A percentile compares a stretch with the other conserved stretches of the same genome.
phyloP scores from a whole-genome alignment of 768 basidiomycete genomes.

The Boletus vinaceobasis region DNA sequence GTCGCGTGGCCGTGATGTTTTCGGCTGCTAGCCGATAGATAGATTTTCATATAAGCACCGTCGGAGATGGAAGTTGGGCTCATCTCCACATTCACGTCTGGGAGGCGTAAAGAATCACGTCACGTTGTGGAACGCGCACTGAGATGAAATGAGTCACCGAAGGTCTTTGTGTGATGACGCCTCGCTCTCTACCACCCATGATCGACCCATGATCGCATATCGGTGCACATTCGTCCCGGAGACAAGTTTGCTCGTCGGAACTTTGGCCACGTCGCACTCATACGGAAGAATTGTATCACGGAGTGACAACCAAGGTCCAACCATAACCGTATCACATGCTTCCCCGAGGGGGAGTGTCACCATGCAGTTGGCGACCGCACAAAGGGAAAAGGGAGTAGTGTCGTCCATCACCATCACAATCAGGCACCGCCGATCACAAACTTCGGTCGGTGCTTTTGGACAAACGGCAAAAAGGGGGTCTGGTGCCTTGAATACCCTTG shows the following conservation, averaged over 20 bases:
- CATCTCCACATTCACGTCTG: slow-evolving; percentile 1
- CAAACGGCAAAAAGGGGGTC: neutral
- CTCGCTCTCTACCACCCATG: neutral
- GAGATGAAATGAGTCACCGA: neutral
- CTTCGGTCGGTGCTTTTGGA: neutral
- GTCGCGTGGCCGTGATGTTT: neutral
- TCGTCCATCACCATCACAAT: slow-evolving; percentile 16
- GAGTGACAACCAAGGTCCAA: neutral
- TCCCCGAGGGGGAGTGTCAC: neutral
- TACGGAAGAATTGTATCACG: neutral
- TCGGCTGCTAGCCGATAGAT: neutral
- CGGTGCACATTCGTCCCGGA: neutral
- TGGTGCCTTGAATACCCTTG: slow-evolving; percentile 5
- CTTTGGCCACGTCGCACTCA: neutral
- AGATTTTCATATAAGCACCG: neutral
- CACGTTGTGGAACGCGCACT: neutral
- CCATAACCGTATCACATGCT: neutral
- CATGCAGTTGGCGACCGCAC: slow-evolving; percentile 2
- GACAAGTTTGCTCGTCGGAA: neutral
- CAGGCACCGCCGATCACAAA: slow-evolving; percentile 2
- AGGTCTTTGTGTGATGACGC: neutral
- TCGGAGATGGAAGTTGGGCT: neutral
- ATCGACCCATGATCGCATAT: too few species aligned
- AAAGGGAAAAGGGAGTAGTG: neutral
- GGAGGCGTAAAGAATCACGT: neutral